Evolutionary conservation across 345 rosid genomes (phyloP), one percentile per base, ranked within the genome.

Genomic region (Citrus reticulata): DNA sequence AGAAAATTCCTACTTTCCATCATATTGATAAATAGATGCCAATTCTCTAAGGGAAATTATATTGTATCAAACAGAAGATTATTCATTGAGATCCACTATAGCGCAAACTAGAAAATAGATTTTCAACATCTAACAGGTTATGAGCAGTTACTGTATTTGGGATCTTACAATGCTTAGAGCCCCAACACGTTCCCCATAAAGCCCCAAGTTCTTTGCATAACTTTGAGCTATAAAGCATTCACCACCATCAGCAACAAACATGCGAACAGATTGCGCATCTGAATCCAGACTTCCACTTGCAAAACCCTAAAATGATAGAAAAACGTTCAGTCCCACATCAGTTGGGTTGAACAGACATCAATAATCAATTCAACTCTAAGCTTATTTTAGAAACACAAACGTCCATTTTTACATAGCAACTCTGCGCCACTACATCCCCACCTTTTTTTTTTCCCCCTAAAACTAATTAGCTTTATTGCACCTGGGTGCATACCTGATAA

Each of bases 161-260:
- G 65, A 70, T 77, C 98, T 88, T 92, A 95, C 98, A 81, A 95
- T 88, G 88, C 98, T 95, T 78, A 95, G 89, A 73, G 98, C 98
- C 78, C 98, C 98, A 82, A 95, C 97, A 79, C 97, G 91, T 83
- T 95, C 98, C 49, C 94, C 98, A 71, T 95, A 93, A 58, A 95
- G 93, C 55, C 98, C 98, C 98, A 93, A 89, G 86, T 91, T 95
- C 88, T 95, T 95, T 6, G 98, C 95, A 73, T 92, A 95, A 88
- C 98, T 92, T 71, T 95, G 98, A 79, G 98, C 97, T 68, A 83
- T 82, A 29, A 93, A 87, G 85, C 91, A 91, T 88, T 95, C 97
- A 51, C 96, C 96, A 30, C 98, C 98, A 78, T 93, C 98, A 72
- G 93, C 93, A 81, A 88, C 95, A 88, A 95, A 95, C 85, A 93